phyloP scores from a whole-genome alignment of 192 early-diverging fungal genomes.

The Entophlyctis luteolus region DNA sequence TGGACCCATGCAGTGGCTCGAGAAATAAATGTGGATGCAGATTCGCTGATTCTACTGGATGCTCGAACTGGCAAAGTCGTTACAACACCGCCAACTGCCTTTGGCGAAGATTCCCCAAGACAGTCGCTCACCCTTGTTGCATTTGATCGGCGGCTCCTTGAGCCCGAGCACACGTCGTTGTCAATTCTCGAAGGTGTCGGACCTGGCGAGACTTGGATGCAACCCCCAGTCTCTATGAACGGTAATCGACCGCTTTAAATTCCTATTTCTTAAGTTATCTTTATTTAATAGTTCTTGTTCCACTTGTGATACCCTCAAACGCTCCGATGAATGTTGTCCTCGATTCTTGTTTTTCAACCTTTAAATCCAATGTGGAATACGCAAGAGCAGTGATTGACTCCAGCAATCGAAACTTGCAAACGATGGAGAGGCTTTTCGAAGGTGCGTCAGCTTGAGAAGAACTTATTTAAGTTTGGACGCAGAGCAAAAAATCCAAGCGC shows the following conservation, averaged over 20 bases:
- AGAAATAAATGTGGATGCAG: too few relatives aligned
- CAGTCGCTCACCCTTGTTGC: too few relatives aligned
- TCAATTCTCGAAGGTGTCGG: background rate
- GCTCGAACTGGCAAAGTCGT: background rate
- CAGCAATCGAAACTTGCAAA: background rate
- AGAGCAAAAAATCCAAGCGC: constrained; percentile 39
- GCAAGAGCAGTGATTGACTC: background rate
- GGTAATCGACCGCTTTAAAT: background rate
- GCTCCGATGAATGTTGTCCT: background rate
- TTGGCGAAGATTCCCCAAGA: background rate
- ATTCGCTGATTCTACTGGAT: background rate
- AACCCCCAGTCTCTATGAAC: background rate
- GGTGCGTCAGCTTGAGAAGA: background rate
- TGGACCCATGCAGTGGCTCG: too few relatives aligned
- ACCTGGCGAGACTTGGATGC: background rate
- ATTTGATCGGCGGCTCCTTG: background rate
- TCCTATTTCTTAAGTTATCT: background rate
- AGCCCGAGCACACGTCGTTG: too few relatives aligned
- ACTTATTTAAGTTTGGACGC: background rate
- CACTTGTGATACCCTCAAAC: background rate
- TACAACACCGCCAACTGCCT: background rate
- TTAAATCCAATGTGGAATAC: background rate
- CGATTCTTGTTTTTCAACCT: background rate
- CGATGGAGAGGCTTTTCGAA: background rate
- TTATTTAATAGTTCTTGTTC: background rate